Conservation (phyloP, 2,329 filamentous ascomycete genomes). For the Colletotrichum limetticola region DNA sequence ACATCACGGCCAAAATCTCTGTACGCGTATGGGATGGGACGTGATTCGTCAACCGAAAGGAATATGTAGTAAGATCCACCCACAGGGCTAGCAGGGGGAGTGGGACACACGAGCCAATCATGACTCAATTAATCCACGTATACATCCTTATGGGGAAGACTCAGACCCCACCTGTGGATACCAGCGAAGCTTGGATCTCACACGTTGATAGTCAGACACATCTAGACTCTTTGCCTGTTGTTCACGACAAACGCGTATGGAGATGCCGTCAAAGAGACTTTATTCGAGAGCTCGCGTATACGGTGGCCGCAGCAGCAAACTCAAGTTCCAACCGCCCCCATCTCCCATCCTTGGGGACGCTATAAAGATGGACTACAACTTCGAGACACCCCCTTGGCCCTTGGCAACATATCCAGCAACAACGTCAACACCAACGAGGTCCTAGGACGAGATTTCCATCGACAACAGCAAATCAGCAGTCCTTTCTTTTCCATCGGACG, state of each 20-base stretch:
- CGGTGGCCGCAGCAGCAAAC: not conserved
- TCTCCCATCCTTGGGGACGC: not conserved
- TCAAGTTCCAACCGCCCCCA: too few species aligned
- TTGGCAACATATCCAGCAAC: not conserved
- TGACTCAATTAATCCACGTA: constrained; percentile 2
- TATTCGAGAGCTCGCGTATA: not conserved
- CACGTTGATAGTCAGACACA: not conserved
- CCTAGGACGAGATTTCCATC: not conserved
- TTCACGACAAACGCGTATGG: constrained; percentile 23
- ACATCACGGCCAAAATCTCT: not conserved
- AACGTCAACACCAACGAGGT: not conserved
- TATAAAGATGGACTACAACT: not conserved
- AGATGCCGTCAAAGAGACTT: not conserved
- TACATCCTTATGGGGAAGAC: constrained; percentile 14
- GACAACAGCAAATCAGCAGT: not conserved
- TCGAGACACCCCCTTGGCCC: not conserved
- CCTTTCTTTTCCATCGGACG: not conserved
- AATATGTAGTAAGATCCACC: not conserved
- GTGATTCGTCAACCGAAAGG: not conserved
- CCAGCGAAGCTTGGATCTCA: not conserved
- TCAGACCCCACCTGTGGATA: too few species aligned
- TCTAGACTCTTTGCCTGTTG: not conserved
- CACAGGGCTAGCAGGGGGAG: not conserved
- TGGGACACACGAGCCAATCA: not conserved
- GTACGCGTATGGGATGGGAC: constrained; percentile 16